Evolutionary conservation across 1,139 yeast species (phyloP), one percentile per base, ranked within the genome.

Genomic region (Yamadazyma pseudoaaseri): DNA sequence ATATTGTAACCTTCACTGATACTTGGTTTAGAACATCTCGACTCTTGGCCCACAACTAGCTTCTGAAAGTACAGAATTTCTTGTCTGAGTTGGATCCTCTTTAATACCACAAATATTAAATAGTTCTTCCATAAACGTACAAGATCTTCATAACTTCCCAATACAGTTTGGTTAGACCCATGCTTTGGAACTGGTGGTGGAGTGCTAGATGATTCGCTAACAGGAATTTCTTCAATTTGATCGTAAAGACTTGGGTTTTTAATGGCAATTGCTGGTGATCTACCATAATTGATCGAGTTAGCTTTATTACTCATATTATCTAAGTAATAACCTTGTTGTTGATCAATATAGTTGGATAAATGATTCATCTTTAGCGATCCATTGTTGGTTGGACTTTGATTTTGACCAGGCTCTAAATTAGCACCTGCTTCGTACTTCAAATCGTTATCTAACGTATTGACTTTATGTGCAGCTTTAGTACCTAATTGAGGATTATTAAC

Each of bases 41-140:
- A 20, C n/a, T 42, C 54, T 30, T 46, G 52, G 14, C 40, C 45
- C 3, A 47, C 51, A 29, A 53, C 26, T 36, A 63, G 57, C 3
- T 54, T 36, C 41, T 65, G 70, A 51, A 60, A 70, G 38, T 57
- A 44, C 26, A 45, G 50, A 34, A 70, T 68, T 42, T 70, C 76
- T 41, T 67, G 73, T 32, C 75, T 56, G 34, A 70, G 53, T 38
- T 58, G 60, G 26, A 70, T 67, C 28, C 76, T 44, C 41, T 62
- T 66, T 30, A 52, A 50, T 10, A 68, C 41, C n/a, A 69, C 74
- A 28, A 52, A 52, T 20, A 51, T 38, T 36, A 70, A 60, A 43
- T 70, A 70, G 15, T 46, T 49, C 30, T 53, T 55, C 76, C 76
- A 70, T n/a, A 61, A 46, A 14, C 52, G 56, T 5, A 51, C 45